Evolutionary conservation across 2,329 filamentous ascomycete species (phyloP).

Genomic region (Verticillium albo-atrum): DNA sequence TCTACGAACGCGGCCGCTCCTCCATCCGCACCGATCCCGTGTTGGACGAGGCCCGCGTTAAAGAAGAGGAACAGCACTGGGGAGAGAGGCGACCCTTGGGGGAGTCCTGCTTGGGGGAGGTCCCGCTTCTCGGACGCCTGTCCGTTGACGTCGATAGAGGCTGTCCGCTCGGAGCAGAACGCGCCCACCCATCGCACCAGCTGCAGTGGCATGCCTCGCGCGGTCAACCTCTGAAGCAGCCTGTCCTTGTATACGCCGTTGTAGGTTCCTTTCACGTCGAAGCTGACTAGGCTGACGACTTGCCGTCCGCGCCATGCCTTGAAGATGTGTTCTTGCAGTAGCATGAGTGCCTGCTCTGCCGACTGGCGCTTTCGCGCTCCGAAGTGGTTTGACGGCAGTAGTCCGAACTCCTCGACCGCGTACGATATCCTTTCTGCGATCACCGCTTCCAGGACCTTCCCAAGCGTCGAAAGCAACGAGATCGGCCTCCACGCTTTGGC

Average conservation of each 20-base stretch:
- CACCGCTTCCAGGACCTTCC: conserved; percentile 13
- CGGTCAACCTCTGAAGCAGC: conserved; percentile 14
- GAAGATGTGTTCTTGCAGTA: conserved; percentile 3
- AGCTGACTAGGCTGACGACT: conserved; percentile 28
- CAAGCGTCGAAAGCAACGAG: conserved; percentile 19
- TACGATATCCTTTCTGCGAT: conserved; percentile 1
- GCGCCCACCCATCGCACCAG: conserved; percentile 15
- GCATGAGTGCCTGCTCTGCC: conserved; percentile 2
- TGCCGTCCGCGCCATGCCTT: conserved; percentile 7
- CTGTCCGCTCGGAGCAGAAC: conserved; percentile 19
- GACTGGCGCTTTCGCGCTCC: conserved; percentile 2
- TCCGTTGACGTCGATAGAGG: conserved; percentile 16
- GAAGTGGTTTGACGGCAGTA: conserved; percentile 4
- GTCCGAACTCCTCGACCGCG: background rate
- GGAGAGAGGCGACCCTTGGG: conserved; percentile 27
- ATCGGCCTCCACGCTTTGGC: conserved; percentile 20
- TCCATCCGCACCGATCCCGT: conserved; percentile 15
- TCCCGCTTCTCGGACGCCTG: conserved; percentile 9
- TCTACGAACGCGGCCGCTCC: conserved; percentile 16
- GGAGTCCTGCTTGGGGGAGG: conserved; percentile 19
- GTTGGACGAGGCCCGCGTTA: conserved; percentile 19
- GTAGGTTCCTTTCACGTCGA: conserved; percentile 35
- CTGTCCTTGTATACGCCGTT: conserved; percentile 32
- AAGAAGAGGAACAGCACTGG: conserved; percentile 30
- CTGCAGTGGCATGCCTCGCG: conserved; percentile 15